A percentile compares a stretch with the other conserved stretches of the same genome.
Evolutionary conservation across 2,329 filamentous ascomycete species (phyloP).

Genomic region (Botryotinia globosa): DNA sequence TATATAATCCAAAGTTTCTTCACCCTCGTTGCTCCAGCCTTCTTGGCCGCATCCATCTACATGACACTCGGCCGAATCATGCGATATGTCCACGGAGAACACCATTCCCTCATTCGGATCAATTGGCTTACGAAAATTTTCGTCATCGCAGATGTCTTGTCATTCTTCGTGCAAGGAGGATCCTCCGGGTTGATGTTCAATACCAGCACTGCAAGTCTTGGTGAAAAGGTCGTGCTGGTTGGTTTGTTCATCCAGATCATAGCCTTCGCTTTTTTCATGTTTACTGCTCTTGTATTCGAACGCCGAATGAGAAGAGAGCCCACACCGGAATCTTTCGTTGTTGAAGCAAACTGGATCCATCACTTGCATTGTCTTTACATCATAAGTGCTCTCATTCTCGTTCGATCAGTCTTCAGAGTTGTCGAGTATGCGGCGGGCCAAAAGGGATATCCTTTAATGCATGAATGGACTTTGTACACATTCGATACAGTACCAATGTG

Average conservation of each 20-base stretch:
- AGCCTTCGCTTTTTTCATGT: slow-evolving; percentile 55
- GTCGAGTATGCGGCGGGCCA: slow-evolving; percentile 47
- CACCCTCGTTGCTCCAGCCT: slow-evolving; percentile 41
- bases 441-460: slow-evolving; percentile 36
- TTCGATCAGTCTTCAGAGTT: slow-evolving; percentile 48
- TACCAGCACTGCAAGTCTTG: slow-evolving; percentile 30
- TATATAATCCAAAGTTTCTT: slow-evolving; percentile 41
- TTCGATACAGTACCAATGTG: slow-evolving; percentile 47
- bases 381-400: slow-evolving; percentile 45
- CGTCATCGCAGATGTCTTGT: slow-evolving; percentile 52
- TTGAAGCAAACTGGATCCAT: slow-evolving; percentile 34
- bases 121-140: slow-evolving; percentile 53
- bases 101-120: slow-evolving; percentile 41
- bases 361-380: slow-evolving; percentile 44
- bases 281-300: slow-evolving; percentile 41
- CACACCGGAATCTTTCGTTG: slow-evolving; percentile 21
- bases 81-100: slow-evolving; percentile 37
- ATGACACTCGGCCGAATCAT: slow-evolving; percentile 37
- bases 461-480: slow-evolving; percentile 44
- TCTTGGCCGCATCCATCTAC: slow-evolving; percentile 42
- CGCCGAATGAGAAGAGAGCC: slow-evolving; percentile 24
- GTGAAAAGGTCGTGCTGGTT: slow-evolving; percentile 53
- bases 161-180: slow-evolving; percentile 50
- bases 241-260: slow-evolving; percentile 57
- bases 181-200: neutral